Percentiles rank a stretch among this genome's conserved stretches.
Evolutionary conservation across 2,329 filamentous ascomycete species (phyloP).

Genomic region (Tolypocladium paradoxum): DNA sequence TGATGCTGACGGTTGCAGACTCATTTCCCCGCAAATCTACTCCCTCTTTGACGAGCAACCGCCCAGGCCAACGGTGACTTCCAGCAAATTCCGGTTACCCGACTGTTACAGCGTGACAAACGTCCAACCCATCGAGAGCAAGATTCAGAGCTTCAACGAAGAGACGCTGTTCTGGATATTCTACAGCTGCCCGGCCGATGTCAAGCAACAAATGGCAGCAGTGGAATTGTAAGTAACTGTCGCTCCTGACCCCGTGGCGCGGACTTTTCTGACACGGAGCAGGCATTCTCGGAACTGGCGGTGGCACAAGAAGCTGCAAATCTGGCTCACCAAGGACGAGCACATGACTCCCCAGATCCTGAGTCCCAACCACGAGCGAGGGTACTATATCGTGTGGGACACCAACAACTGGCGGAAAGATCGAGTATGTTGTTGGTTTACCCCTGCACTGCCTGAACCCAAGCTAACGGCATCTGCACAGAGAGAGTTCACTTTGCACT

Average conservation of each 20-base stretch:
- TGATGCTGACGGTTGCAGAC: slow-evolving; percentile 23
- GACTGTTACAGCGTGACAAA: slow-evolving; percentile 60
- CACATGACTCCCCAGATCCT: slow-evolving; percentile 51
- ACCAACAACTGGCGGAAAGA: slow-evolving; percentile 52
- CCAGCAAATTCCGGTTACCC: slow-evolving; percentile 44
- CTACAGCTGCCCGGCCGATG: slow-evolving; percentile 52
- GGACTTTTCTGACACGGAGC: neutral
- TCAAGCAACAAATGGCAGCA: slow-evolving; percentile 53
- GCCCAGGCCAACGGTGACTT: slow-evolving; percentile 41
- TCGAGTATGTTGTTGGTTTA: slow-evolving; percentile 35
- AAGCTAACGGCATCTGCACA: slow-evolving; percentile 16
- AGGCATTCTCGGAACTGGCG: slow-evolving; percentile 56
- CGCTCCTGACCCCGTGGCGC: neutral
- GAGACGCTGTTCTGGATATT: slow-evolving; percentile 62
- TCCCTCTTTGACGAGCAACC: slow-evolving; percentile 51
- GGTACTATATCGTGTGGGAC: slow-evolving; percentile 58
- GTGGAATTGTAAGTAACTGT: slow-evolving; percentile 43
- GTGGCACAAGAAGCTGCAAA: slow-evolving; percentile 56
- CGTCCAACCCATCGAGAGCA: slow-evolving; percentile 53
- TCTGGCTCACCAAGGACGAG: slow-evolving; percentile 60
- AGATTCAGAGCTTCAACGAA: slow-evolving; percentile 57
- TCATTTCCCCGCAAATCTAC: slow-evolving; percentile 48
- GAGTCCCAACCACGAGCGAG: slow-evolving; percentile 48
- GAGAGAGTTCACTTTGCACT: slow-evolving; percentile 51
- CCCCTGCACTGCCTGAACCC: slow-evolving; percentile 6